Conservation (phyloP, 2,329 filamentous ascomycete genomes). For the Aureobasidium sp. region DNA sequence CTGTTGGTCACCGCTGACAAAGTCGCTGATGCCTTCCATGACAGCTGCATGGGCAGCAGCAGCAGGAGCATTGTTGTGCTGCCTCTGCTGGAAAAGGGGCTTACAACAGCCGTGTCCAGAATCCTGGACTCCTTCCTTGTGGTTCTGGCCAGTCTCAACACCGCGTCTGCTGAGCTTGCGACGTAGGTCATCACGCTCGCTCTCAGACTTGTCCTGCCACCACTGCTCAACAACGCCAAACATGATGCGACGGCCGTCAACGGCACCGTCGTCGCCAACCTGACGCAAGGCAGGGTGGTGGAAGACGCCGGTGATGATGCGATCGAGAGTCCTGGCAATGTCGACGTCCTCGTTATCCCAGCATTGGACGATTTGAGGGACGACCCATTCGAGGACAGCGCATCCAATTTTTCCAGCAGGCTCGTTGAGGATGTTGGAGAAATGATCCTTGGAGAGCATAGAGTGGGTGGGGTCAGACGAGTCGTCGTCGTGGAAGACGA, state of each 20-base stretch:
- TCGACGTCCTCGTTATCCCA: conserved; percentile 73
- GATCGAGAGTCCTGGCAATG: conserved; percentile 58
- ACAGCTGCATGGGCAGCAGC: conserved; percentile 27
- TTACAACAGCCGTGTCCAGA: conserved; percentile 80
- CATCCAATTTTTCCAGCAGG: conserved; percentile 75
- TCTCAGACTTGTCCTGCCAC: conserved; percentile 62
- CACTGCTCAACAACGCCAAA: conserved; percentile 72
- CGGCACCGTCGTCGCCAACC: conserved; percentile 48
- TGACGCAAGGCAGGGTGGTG: conserved; percentile 74
- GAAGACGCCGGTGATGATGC: conserved; percentile 68
- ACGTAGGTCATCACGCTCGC: conserved; percentile 58
- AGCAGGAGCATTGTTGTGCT: conserved; percentile 36
- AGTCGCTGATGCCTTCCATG: conserved; percentile 25
- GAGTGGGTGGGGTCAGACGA: conserved; percentile 82
- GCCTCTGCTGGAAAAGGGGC: conserved; percentile 66
- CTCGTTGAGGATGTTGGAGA: conserved; percentile 82
- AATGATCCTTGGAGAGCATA: conserved; percentile 94
- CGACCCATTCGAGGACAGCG: conserved; percentile 70
- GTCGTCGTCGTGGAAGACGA: conserved; percentile 74
- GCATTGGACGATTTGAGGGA: conserved; percentile 78
- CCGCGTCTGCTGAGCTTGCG: conserved; percentile 68
- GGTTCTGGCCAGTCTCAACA: conserved; percentile 68
- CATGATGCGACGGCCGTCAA: conserved; percentile 66
- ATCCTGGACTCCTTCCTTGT: conserved; percentile 77
- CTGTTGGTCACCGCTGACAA: conserved; percentile 18